Evolutionary conservation across 1,284 basidiomycete genomes (phyloP), one percentile per base, ranked within the genome.

Genomic region (Bondarzewia mesenterica): DNA sequence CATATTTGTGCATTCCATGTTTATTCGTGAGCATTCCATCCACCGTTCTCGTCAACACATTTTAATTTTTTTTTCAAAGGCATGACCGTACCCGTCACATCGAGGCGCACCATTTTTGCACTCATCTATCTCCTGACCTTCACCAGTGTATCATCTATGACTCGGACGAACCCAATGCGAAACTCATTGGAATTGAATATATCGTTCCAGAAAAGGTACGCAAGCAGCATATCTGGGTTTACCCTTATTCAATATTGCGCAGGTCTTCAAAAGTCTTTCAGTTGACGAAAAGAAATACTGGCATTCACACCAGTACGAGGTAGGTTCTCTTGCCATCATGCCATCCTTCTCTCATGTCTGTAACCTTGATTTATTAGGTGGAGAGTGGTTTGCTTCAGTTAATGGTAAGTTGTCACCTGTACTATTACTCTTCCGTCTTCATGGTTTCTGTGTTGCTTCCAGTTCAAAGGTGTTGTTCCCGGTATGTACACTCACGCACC

Each of bases 101-200:
- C 22, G 61, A 65, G 50, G 69, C 71, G 4, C 68, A 72, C 52
- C 72, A 72, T 49, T 72, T 64, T 54, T 74, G 71, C 56, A 68
- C 63, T 1, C 68, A 69, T 51, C 60, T 69, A 15, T 57, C 55
- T 12, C 43, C 52, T 4, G 61, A 64, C 47, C 59, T 66, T 45
- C 61, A 62, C 49, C 61, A 66, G 51, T 63, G 63, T 45, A 55
- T 66, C 49, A 70, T 77, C 48, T 76, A 77, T 54, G 73, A 77
- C 58, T 70, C 68, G 0, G 68, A 70, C 35, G 57, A 63, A 38
- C 60, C 67, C 2, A 63, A 72, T 46, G 74, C 75, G 7, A 67
- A 66, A 40, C 62, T 77, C 41, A 75, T 77, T 50, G 75, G 73
- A 1, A 69, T 79, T 41, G 76, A 77, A 57, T 79, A 78, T 52